Evolutionary conservation across 106 monocot genomes (phyloP), one percentile per base, ranked within the genome.

Genomic region (Allium sativum): DNA sequence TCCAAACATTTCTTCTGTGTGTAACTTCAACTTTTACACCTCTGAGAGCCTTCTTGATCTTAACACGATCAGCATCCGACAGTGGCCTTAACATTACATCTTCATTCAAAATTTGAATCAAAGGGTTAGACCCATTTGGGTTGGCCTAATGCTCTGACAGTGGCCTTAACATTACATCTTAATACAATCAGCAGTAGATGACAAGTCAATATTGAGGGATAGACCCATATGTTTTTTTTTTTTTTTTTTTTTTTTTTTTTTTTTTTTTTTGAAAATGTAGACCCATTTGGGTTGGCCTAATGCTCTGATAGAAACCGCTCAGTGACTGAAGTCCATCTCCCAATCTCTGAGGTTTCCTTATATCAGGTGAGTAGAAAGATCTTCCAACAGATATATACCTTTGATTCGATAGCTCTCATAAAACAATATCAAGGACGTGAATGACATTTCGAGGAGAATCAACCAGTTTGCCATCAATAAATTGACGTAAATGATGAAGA

Each of bases 251-350:
- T n/a, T n/a, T n/a, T n/a, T n/a, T n/a, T n/a, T n/a, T n/a, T n/a
- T n/a, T n/a, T n/a, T n/a, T n/a, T n/a, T n/a, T n/a, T n/a, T n/a
- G n/a, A n/a, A n/a, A n/a, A n/a, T n/a, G n/a, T 84, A 93, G 76
- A 12, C 93, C 88, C 93, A 93, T 93, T 70, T 93, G 93, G 14
- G 93, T 93, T 31, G 93, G 88, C 48, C 88, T 74, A 31, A 93
- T 82, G 62, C 93, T 93, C 78, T 93, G 93, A 53, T 93, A 93
- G 76, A 93, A 93, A 11, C 93, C 93, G 57, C 79, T 77, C 93
- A 84, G 88, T 22, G 88, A 88, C 73, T 93, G 85, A 45, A 93
- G 68, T 4, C 93, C 93, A 42, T 87, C 93, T 44, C 93, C 93
- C 0, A 93, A 71, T 40, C 82, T 55, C 40, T 85, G 88, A 46